Evolutionary conservation across 2,329 filamentous ascomycete species (phyloP), one percentile per base, ranked within the genome.

Genomic region (Xylariaceae sp.): DNA sequence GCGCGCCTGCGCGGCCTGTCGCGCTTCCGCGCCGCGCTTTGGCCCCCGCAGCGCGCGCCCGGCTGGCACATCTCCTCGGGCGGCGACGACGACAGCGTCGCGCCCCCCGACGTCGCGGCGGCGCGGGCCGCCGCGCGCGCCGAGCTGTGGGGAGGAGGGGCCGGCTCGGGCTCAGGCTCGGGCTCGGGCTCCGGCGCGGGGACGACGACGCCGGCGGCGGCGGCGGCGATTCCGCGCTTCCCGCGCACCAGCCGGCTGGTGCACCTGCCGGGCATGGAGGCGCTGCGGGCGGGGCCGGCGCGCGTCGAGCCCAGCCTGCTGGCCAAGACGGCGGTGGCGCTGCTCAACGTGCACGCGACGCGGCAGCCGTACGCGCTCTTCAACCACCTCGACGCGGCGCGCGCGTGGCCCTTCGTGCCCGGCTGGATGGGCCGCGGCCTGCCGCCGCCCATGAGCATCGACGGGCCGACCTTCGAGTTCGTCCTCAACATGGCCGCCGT

Each of bases 381-480:
- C 29, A 31, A 23, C 18, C 29, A 31, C 18, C 29, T 31, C 5
- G 29, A 31, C 18, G 29, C 29, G 8, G 29, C 29, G 16, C 29
- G 29, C 17, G 11, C 29, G 18, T 31, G 29, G 29, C 29, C 29
- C 15, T 31, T 31, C 18, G 29, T 31, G 5, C 29, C 29, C 5
- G 5, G 10, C 10, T 31, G 29, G 29, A 19, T 31, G 29, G 29
- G 22, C 5, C 15, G 11, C 17, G 29, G 17, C 12, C 17, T 31
- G 17, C 29, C 29, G 29, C 29, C 29, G 5, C 29, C 29, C 5
- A 31, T 31, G 29, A 31, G 29, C 29, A 22, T 31, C 17, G 29
- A 31, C 18, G 29, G 29, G 5, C 29, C 29, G 9, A 31, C 29
- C 9, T 31, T 31, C 17, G 29, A 31, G 29, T 31, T 31, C 18